These are phyloP conservation scores for Biancaea sappan DNA, from an alignment of 306 rosid species.

Conservation along the genomic window DNA sequence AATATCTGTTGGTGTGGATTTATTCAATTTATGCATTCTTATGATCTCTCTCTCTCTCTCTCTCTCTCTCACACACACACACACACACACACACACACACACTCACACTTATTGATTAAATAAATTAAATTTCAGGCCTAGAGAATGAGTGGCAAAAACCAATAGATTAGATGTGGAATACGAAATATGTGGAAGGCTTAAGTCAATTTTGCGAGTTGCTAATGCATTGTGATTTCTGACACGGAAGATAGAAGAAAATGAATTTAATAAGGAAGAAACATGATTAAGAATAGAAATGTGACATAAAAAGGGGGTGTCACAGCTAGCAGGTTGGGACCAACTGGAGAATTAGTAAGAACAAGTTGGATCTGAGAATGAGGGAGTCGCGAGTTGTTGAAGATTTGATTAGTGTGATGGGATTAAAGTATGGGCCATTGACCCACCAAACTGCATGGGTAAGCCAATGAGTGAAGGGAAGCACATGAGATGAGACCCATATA, in stretches of 20 bases:
- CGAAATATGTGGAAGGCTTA: no score
- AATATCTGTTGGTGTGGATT: no score
- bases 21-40: no score
- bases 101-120: no score
- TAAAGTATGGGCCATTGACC: conserved; percentile 28
- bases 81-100: no score
- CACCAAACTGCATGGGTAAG: conserved; percentile 18
- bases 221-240: no score
- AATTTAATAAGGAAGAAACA: not conserved
- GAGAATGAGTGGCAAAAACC: not conserved
- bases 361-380: not conserved
- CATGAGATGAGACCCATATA: not conserved
- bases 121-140: no score
- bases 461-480: not conserved
- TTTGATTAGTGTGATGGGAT: conserved; percentile 12
- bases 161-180: not conserved
- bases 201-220: no score
- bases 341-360: not conserved
- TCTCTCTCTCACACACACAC: no score
- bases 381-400: conserved; percentile 6
- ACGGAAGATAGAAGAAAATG: not conserved
- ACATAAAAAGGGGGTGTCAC: not conserved
- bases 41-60: no score
- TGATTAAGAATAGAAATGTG: not conserved
- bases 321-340: not conserved